Evolutionary conservation across 2,329 filamentous ascomycete genomes (phyloP).

Genomic region (Cordyceps pruinosa): DNA sequence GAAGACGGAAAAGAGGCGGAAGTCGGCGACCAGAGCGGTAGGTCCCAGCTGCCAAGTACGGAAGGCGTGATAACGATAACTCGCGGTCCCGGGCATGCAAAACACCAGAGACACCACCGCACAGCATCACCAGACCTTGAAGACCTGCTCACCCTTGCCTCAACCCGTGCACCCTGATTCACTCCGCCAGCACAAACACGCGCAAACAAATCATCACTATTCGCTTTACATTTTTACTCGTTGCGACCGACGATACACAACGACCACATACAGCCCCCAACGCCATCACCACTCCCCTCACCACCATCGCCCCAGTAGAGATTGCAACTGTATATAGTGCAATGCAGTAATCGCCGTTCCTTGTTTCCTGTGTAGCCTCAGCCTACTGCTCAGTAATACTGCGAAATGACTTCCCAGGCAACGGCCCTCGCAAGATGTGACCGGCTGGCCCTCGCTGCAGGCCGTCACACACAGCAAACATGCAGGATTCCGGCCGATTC

Average conservation of each 20-base stretch:
- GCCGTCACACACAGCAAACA: neutral
- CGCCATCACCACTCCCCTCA: too few species aligned
- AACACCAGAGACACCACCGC: too few species aligned
- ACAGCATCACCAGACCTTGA: neutral
- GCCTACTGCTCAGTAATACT: too few species aligned
- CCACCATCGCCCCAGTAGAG: too few species aligned
- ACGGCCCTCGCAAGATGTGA: neutral
- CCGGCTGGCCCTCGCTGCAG: neutral
- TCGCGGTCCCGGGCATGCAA: conserved; percentile 17
- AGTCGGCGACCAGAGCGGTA: neutral
- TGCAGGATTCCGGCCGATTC: neutral
- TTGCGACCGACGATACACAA: neutral
- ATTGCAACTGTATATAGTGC: too few species aligned
- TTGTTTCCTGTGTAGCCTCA: neutral
- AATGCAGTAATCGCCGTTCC: neutral
- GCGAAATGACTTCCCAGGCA: neutral
- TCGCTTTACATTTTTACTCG: neutral
- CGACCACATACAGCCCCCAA: neutral
- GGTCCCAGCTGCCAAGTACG: conserved; percentile 23
- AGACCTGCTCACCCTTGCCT: neutral
- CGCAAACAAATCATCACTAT: neutral
- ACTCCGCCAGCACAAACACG: neutral
- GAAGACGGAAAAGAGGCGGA: neutral
- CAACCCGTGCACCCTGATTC: neutral
- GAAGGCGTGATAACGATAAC: conserved; percentile 36